Base-by-base conservation (phyloP, 2,329 filamentous ascomycete genomes). In the Paraphaeosphaeria minitans region DNA sequence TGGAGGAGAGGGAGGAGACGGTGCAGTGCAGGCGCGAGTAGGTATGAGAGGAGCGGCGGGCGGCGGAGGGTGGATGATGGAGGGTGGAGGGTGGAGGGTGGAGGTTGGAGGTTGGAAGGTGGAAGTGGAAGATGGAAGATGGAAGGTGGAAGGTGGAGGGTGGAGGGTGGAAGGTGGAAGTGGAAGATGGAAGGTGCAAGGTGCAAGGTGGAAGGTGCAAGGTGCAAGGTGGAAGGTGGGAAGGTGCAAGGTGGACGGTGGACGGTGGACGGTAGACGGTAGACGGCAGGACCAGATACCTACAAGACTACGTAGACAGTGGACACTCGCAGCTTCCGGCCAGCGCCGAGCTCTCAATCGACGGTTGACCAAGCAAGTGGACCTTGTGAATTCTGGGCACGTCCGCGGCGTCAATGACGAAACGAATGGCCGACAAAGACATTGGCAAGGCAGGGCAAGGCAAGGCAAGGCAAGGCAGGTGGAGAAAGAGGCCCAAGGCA, bases 381-480 rank as follows among this genome's bases (percentile, higher is more conserved):
- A 42, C 31, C 33, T 35, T 33, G 55, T 48, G 55, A 56, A 57
- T 58, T 56, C 60, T 62, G 55, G 57, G 60, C 60, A 43, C 39
- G 39, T n/a, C 51, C 43, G 49, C 54, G 31, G 55, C 37, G 35
- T 45, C 33, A 53, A 13, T 14, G 54, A 56, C 54, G 54, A 56
- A 43, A 56, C 54, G 54, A 56, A 43, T 43, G 39, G 39, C 27
- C 19, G 31, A 22, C 27, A 5, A 43, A 24, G 29, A 42, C 50
- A 42, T 29, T n/a, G 14, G 35, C 50, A 22, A 19, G 6, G n/a
- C n/a, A n/a, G n/a, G n/a, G n/a, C n/a, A n/a, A n/a, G n/a, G n/a
- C n/a, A n/a, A n/a, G n/a, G n/a, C n/a, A n/a, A n/a, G n/a, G n/a
- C n/a, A n/a, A n/a, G n/a, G n/a, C n/a, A 37, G 22, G 31, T 39